Evolutionary conservation across 1,284 basidiomycete genomes (phyloP), one percentile per base, ranked within the genome.

Genomic region (Heliocybe sulcata): DNA sequence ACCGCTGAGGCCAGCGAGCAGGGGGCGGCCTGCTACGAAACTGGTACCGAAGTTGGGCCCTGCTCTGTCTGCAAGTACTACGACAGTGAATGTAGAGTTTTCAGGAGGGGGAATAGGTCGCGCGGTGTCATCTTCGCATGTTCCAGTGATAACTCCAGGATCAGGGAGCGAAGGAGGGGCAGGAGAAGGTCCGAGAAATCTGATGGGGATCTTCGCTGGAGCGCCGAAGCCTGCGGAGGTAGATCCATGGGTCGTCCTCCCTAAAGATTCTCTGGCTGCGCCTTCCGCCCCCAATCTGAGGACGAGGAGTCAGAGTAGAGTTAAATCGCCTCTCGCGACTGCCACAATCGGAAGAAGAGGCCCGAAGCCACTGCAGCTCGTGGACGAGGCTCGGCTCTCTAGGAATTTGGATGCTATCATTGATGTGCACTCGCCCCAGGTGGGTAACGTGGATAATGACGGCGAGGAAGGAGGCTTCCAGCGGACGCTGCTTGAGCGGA

Each of bases 31-130:
- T 52, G 59, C 66, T 14, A 59, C 73, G 3, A 76, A 77, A n/a
- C 62, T 77, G 0, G 80, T 78, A 12, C 81, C 89, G 0, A 97
- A 96, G 67, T 77, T 87, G 20, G 81, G 82, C 1, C 86, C 93
- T 0, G 91, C 90, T 16, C 80, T 92, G 22, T 85, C 87, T 3
- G 91, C 94, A 2, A 91, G 89, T 19, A 79, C 90, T 0, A 94
- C 90, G 31, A 93, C 91, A 0, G 92, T 97, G 61, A 94, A 92
- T 57, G 93, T 98, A 54, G 94, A 96, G 72, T 96, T 96, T 70
- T 90, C 86, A 3, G 87, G 88, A 1, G 72, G 81, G 1, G 90
- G 87, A 16, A 79, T 85, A 8, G 85, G 91, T 16, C 77, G 87
- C 55, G 83, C 90, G 0, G 80, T 86, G 26, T 69, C 72, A 55